Evolutionary conservation across 1,139 yeast genomes (phyloP), one percentile per base, ranked within the genome.

Genomic region (Candida labiduridarum): DNA sequence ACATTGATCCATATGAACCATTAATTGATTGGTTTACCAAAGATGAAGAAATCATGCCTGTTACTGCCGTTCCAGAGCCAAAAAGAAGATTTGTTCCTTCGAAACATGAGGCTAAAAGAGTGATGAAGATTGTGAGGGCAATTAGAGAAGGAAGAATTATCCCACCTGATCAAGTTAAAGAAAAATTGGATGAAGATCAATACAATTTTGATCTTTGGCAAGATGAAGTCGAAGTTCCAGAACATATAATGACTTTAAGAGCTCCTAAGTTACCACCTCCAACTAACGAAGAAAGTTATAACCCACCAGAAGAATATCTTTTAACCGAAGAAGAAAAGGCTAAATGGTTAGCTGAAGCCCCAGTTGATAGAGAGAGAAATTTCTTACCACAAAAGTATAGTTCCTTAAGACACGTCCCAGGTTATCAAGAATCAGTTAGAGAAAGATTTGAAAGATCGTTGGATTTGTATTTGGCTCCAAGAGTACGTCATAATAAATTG

Each of bases 221-320:
- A 22, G 84, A 82, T 53, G 82, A 81, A 47, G 67, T 70, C 48
- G 87, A 85, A 55, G 58, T 71, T 1, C 65, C 68, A 38, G 85
- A 82, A 59, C 97, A 92, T 69, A 77, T 91, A 40, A 91, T 91
- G 97, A 90, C 84, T 57, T 75, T 92, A 59, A 83, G 97, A 65
- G 99, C 99, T 18, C 99, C 99, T 38, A 94, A 94, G 68, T 64
- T 91, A 62, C 84, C 96, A 16, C 98, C 98, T 43, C 99, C 99
- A 54, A 90, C 97, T 1, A 85, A 95, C 65, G 99, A 92, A 60
- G 97, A 94, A 71, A 86, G 96, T 60, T 94, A 94, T 69, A 94
- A 94, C 64, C 99, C 99, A 43, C 99, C 99, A 12, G 97, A 82
- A 65, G 99, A 94, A 73, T 94, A 94, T 64, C 71, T 94, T 59